Base-by-base conservation (phyloP, 345 rosid genomes). In the Toxicodendron radicans region DNA sequence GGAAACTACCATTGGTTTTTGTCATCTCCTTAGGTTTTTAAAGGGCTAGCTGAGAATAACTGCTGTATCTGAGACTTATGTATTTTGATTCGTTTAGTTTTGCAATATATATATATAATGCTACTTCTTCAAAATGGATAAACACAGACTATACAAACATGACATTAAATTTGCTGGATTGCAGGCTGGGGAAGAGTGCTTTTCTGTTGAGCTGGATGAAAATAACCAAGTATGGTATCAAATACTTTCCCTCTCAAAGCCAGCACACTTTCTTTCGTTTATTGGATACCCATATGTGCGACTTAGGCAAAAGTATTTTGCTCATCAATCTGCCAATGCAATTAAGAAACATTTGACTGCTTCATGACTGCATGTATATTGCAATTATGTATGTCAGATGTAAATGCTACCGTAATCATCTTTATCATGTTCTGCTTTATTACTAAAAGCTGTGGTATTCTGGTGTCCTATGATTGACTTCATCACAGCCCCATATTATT, bases 131-230 rank as follows among this genome's bases (percentile, higher is more conserved):
- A 17, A 64, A 9, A 17, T 59, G 23, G 21, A 62, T 53, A 10
- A 16, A 24, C 35, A 7, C 20, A 32, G 16, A 48, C 45, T 10
- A 41, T 43, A 59, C 30, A 70, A 56, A 72, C 45, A 56, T 49
- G 38, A 49, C 16, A 45, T 54, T 20, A 12, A 54, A 21, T 70
- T 32, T 76, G 33, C 43, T 72, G 49, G 60, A 30, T 53, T 45
- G 67, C 85, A 89, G 92, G 97, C 97, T 33, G 97, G 99, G 75
- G 93, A 92, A 87, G 97, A 92, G 73, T 89, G 93, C n/a, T 95
- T 95, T 71, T 87, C 92, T 7, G 77, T 91, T 20, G 97, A 88
- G 85, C 83, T 95, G 79, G 97, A 92, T 1, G 89, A 89, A 76
- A 80, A 90, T 68, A 88, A 86, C 63, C 87, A 91, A 79, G 97